Evolutionary conservation across 1,139 yeast species (phyloP).

Genomic region (Candida tunisiensis): DNA sequence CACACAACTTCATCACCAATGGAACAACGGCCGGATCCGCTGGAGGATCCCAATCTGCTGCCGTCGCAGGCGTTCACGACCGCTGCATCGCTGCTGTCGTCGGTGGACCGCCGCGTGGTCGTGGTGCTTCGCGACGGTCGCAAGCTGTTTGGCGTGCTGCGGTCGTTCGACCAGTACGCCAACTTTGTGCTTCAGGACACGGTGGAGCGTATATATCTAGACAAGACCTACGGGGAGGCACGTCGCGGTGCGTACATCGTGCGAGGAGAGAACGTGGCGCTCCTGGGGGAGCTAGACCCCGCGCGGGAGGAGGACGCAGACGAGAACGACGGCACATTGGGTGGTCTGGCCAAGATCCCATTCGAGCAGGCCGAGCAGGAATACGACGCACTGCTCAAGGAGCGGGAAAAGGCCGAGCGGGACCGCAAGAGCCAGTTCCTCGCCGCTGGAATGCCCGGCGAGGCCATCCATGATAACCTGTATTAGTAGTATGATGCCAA

Average conservation of each 20-base stretch:
- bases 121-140: conserved; percentile 85
- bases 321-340: background rate
- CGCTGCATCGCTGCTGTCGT: conserved; percentile 89
- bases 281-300: conserved; percentile 89
- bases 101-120: conserved; percentile 72
- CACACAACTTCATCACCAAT: background rate
- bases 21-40: conserved; percentile 11
- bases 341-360: background rate
- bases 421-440: background rate
- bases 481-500: no score
- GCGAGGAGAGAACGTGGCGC: conserved; percentile 94
- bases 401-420: background rate
- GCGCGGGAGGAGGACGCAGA: conserved; percentile 31
- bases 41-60: conserved; percentile 16
- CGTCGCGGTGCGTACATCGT: conserved; percentile 72
- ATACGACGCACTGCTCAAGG: background rate
- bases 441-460: background rate
- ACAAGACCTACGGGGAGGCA: conserved; percentile 51
- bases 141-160: conserved; percentile 70
- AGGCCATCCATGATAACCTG: background rate
- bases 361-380: conserved; percentile 1
- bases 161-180: conserved; percentile 94
- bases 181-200: conserved; percentile 88
- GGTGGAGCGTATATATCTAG: conserved; percentile 63
- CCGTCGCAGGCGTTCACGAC: conserved; percentile 75